phyloP scores from a whole-genome alignment of 1,284 basidiomycete species.

The Naganishia sp. region DNA sequence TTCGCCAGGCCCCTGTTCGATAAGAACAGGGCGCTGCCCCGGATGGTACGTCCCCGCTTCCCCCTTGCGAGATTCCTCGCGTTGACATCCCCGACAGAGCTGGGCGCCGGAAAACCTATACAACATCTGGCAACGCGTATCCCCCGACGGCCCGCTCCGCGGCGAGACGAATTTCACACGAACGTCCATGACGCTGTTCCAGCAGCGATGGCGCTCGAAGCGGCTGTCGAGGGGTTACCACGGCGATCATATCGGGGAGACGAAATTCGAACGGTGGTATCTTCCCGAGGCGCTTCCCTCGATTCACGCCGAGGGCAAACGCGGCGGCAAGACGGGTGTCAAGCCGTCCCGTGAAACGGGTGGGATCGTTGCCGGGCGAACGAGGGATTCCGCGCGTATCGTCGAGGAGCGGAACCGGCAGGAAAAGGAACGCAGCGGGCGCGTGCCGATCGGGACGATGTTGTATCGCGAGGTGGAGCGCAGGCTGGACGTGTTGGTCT shows the following conservation, averaged over 20 bases:
- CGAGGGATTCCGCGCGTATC: slow-evolving; percentile 45
- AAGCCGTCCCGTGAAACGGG: slow-evolving; percentile 55
- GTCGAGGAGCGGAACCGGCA: slow-evolving; percentile 56
- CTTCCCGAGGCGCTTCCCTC: slow-evolving; percentile 83
- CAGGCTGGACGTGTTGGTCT: slow-evolving; percentile 86
- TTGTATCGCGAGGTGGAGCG: slow-evolving; percentile 94
- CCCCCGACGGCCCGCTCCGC: slow-evolving; percentile 55
- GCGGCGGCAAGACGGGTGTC: slow-evolving; percentile 52
- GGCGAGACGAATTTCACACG: slow-evolving; percentile 63
- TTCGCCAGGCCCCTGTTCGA: slow-evolving; percentile 40
- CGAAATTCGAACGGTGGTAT: slow-evolving; percentile 93
- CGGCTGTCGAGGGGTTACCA: slow-evolving; percentile 91
- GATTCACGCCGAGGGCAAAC: slow-evolving; percentile 63
- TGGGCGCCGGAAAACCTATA: slow-evolving; percentile 79
- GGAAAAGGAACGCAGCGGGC: slow-evolving; percentile 61
- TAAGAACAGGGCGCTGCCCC: slow-evolving; percentile 48
- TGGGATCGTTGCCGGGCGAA: slow-evolving; percentile 60
- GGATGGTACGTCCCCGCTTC: slow-evolving; percentile 45
- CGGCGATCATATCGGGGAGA: slow-evolving; percentile 91
- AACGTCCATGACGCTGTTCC: slow-evolving; percentile 72
- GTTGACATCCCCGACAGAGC: slow-evolving; percentile 59
- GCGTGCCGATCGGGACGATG: slow-evolving; percentile 73
- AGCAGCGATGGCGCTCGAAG: slow-evolving; percentile 90
- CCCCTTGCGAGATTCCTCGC: neutral
- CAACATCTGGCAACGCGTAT: slow-evolving; percentile 71